Conservation (phyloP, 768 basidiomycete genomes). For the Grammothele lineata region DNA sequence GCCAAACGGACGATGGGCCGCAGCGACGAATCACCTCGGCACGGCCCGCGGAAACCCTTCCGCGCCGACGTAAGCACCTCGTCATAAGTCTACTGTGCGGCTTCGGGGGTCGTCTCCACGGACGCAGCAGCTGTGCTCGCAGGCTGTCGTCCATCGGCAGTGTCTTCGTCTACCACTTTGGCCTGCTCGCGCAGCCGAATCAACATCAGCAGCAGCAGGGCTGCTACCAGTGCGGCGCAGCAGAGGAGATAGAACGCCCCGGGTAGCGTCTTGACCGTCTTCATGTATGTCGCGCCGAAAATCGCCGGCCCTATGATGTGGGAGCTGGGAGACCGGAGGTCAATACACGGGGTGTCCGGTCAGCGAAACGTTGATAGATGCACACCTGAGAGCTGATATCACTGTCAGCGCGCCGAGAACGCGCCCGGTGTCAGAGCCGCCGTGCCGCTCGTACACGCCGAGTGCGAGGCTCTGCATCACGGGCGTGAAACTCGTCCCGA, state of each 20-base stretch:
- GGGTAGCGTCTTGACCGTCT: slow-evolving; percentile 69
- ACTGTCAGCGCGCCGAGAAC: slow-evolving; percentile 82
- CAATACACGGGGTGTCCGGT: neutral
- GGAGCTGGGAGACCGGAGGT: slow-evolving; percentile 35
- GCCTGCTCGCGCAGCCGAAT: slow-evolving; percentile 4
- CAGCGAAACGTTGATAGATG: neutral
- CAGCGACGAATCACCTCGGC: too few species aligned
- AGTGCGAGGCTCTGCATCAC: slow-evolving; percentile 70
- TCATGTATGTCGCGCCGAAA: slow-evolving; percentile 70
- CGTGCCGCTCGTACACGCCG: slow-evolving; percentile 53
- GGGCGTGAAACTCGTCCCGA: slow-evolving; percentile 64
- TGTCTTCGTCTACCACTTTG: too few species aligned
- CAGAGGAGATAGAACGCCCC: slow-evolving; percentile 45
- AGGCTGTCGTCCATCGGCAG: too few species aligned
- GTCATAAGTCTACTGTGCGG: too few species aligned
- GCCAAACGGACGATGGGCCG: too few species aligned
- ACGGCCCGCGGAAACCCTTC: too few species aligned
- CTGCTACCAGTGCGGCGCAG: slow-evolving; percentile 10
- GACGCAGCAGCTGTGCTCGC: too few species aligned
- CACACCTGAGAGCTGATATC: slow-evolving; percentile 63
- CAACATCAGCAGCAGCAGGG: slow-evolving; percentile 7
- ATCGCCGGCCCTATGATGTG: slow-evolving; percentile 71
- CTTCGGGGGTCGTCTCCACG: too few species aligned
- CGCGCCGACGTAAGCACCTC: too few species aligned
- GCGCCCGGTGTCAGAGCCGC: slow-evolving; percentile 60